These are phyloP conservation scores for Exophiala mesophila DNA, from an alignment of 2,329 filamentous ascomycete species.

Conservation along the genomic window DNA sequence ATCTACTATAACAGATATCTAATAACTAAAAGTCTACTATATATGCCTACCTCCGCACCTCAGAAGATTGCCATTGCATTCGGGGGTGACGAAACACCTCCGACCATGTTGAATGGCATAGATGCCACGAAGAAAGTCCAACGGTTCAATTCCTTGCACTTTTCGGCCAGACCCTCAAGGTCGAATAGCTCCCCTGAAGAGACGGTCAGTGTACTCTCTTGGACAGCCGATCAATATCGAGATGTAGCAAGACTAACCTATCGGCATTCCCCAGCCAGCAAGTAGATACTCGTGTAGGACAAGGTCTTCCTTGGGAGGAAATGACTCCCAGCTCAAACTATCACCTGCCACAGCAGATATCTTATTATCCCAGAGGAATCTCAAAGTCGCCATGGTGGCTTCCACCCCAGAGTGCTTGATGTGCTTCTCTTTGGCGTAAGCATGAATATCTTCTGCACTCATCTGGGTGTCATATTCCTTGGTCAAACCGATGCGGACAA, in stretches of 20 bases:
- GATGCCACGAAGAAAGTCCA: slow-evolving; percentile 48
- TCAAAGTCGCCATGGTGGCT: slow-evolving; percentile 44
- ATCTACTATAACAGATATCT: no score
- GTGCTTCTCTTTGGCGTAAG: slow-evolving; percentile 30
- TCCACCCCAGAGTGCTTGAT: slow-evolving; percentile 41
- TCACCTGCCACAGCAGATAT: slow-evolving; percentile 57
- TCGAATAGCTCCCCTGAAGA: slow-evolving; percentile 33
- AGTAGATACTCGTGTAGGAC: slow-evolving; percentile 26
- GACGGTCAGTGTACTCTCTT: no score
- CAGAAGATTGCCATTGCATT: slow-evolving; percentile 27
- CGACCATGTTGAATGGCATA: slow-evolving; percentile 24
- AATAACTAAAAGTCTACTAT: no score
- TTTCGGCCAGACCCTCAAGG: slow-evolving; percentile 35
- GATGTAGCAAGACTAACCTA: no score
- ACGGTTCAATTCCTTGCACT: slow-evolving; percentile 32
- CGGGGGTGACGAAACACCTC: slow-evolving; percentile 26
- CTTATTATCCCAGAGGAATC: slow-evolving; percentile 55
- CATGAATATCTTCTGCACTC: slow-evolving; percentile 34
- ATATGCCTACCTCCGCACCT: no score
- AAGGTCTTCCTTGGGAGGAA: slow-evolving; percentile 28
- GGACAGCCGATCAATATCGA: no score
- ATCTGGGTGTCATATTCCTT: slow-evolving; percentile 40
- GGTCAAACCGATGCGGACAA: slow-evolving; percentile 43
- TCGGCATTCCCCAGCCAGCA: slow-evolving; percentile 29
- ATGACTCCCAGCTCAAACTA: slow-evolving; percentile 51